These are phyloP conservation scores for Amanita rubescens DNA, from an alignment of 768 basidiomycete genomes.

Conservation along the genomic window DNA sequence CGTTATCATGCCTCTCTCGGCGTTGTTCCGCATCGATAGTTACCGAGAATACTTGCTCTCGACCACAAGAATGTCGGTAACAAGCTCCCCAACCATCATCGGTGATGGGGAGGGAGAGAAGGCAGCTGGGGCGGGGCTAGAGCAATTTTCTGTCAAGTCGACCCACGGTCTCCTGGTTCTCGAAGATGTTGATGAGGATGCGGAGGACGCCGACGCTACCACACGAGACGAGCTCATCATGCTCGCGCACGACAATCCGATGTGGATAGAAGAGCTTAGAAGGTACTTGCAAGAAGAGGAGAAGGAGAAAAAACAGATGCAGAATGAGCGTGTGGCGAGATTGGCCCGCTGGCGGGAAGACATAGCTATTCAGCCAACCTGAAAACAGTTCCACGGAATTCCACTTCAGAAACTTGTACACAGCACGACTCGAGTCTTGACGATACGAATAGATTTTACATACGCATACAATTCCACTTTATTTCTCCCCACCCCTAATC, in stretches of 20 bases:
- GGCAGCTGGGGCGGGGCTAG: no score
- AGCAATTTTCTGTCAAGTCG: no score
- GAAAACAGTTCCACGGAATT: no score
- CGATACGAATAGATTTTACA: no score
- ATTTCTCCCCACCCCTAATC: no score
- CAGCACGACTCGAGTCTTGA: no score
- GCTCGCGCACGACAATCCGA: conserved; percentile 5
- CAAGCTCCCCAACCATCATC: no score
- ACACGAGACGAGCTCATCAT: conserved; percentile 12
- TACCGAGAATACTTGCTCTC: background rate
- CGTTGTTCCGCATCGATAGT: conserved; percentile 21
- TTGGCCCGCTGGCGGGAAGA: background rate
- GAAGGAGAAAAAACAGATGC: conserved; percentile 9
- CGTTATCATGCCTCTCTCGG: no score
- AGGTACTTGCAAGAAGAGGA: conserved; percentile 10
- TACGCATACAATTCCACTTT: no score
- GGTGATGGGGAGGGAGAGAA: no score
- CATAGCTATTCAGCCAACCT: background rate
- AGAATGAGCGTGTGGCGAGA: conserved; percentile 3
- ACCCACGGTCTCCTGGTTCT: conserved; percentile 2
- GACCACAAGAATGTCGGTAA: background rate
- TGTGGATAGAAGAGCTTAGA: conserved; percentile 12
- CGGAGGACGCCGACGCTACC: conserved; percentile 11
- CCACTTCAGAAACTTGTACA: no score
- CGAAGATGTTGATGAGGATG: conserved; percentile 13